A percentile compares a stretch with the other conserved stretches of the same genome.
Conservation (phyloP, 2,329 filamentous ascomycete species). For the Pseudopithomyces chartarum region DNA sequence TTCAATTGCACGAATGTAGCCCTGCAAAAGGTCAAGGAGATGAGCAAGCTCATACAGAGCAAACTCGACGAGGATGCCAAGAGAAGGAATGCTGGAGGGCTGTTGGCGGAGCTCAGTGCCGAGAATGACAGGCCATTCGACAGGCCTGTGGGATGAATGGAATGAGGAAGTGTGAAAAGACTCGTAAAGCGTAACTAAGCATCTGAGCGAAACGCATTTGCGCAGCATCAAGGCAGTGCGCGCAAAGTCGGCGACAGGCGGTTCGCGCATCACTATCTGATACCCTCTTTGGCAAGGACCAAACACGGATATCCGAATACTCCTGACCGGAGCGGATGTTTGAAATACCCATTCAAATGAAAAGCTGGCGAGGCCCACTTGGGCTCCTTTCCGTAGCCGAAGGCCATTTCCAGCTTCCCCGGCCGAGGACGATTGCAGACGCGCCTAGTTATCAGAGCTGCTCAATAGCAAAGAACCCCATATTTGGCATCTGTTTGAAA, state of each 20-base stretch:
- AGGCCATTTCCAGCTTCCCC: not conserved
- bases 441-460: not conserved
- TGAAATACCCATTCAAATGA: not conserved
- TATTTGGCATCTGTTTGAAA: not conserved
- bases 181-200: not conserved
- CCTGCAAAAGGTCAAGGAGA: constrained; percentile 77
- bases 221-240: not conserved
- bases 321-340: not conserved
- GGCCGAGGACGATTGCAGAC: not conserved
- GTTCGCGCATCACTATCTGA: not conserved
- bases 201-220: constrained; percentile 1
- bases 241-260: not conserved
- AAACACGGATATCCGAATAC: constrained; percentile 2
- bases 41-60: constrained; percentile 74
- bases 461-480: not conserved
- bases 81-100: constrained; percentile 75
- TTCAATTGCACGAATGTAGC: constrained; percentile 78
- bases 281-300: constrained; percentile 3
- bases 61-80: constrained; percentile 79
- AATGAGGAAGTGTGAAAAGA: constrained; percentile 5
- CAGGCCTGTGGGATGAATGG: constrained; percentile 7
- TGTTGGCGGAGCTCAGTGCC: constrained; percentile 78
- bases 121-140: constrained; percentile 76
- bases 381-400: not conserved
- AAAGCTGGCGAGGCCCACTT: not conserved